phyloP scores from a whole-genome alignment of 306 rosid species.

The Begonia peltatifolia region DNA sequence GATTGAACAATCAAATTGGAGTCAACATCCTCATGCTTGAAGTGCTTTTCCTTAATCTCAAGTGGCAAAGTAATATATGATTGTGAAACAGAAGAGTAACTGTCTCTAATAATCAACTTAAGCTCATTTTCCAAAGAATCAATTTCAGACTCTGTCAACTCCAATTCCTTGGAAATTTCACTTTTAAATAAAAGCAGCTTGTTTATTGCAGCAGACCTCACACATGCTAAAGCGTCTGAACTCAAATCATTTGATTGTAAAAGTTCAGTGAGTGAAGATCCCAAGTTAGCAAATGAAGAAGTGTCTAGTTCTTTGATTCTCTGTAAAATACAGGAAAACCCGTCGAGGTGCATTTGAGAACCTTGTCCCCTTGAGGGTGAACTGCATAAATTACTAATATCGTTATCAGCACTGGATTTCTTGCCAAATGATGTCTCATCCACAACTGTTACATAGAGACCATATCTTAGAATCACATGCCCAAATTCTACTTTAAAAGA shows the following conservation, averaged over 20 bases:
- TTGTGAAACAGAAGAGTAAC: constrained; percentile 27
- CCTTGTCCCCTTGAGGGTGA: constrained; percentile 27
- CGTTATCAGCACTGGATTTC: constrained; percentile 34
- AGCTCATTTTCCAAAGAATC: constrained; percentile 82
- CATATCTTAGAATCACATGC: too few relatives aligned
- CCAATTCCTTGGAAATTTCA: constrained; percentile 79
- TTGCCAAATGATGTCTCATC: constrained; percentile 68
- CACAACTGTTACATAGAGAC: constrained; percentile 34
- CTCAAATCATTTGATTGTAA: constrained; percentile 52
- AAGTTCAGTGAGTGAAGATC: constrained; percentile 42
- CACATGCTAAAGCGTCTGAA: constrained; percentile 34
- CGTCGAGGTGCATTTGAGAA: constrained; percentile 31
- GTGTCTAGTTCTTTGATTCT: constrained; percentile 28
- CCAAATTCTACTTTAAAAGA: too few relatives aligned
- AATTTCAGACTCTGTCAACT: constrained; percentile 80
- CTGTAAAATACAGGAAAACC: constrained; percentile 47
- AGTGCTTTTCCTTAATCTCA: constrained; percentile 19
- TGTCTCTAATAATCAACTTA: constrained; percentile 38
- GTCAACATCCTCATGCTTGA: constrained; percentile 19
- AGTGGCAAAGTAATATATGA: constrained; percentile 24
- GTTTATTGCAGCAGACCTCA: constrained; percentile 26
- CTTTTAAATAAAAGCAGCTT: constrained; percentile 74
- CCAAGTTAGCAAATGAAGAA: constrained; percentile 39
- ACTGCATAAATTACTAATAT: constrained; percentile 33
- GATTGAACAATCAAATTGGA: constrained; percentile 28